Percentiles rank a stretch among this genome's conserved stretches.
phyloP scores from a whole-genome alignment of 208 protist species.

The Tetramitus jugosus region DNA sequence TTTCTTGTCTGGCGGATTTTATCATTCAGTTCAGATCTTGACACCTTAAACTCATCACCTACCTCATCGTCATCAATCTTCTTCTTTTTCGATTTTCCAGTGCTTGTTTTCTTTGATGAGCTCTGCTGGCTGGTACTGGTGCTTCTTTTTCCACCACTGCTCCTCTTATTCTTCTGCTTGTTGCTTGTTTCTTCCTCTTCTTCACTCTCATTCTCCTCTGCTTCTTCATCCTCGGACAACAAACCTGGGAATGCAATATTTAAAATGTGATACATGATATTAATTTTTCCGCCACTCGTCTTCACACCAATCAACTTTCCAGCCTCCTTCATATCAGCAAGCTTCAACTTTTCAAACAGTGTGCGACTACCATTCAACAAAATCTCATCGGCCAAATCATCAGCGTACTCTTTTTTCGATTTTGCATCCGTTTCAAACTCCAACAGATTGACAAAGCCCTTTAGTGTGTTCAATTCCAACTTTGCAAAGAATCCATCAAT shows the following conservation, averaged over 20 bases:
- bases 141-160: not conserved
- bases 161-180: not conserved
- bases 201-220: not conserved
- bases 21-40: not conserved
- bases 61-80: not conserved
- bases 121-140: not conserved
- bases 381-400: conserved; percentile 6
- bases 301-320: not conserved
- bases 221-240: not conserved
- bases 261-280: not conserved
- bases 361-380: not conserved
- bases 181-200: not conserved
- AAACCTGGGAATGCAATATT: not conserved
- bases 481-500: not conserved
- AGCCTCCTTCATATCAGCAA: not conserved
- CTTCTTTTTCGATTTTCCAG: not conserved
- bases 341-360: not conserved
- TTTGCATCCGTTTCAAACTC: conserved; percentile 12
- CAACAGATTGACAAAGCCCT: not conserved
- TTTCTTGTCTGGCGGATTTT: not conserved
- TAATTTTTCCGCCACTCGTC: not conserved
- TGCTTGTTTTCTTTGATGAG: not conserved
- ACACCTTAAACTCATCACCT: not conserved
- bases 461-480: not conserved
- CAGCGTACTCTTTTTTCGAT: not conserved